Percentiles rank a stretch among this genome's conserved stretches.
Conservation (phyloP, 129 eudicot species). For the Solidago caesia region DNA sequence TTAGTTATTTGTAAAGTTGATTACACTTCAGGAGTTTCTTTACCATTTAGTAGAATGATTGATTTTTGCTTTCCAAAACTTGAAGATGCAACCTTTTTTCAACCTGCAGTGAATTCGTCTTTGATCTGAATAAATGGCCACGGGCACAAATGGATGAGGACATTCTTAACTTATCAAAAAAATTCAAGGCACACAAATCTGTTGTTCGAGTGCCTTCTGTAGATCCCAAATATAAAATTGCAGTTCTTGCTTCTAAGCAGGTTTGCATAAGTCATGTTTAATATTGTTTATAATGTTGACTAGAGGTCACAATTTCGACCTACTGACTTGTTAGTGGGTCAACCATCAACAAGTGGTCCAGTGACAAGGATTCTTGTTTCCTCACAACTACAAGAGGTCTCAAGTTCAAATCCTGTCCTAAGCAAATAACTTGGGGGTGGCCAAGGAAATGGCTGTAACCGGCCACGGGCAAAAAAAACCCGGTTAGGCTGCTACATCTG, state of each 20-base stretch:
- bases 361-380: too few species aligned
- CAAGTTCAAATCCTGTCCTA: too few species aligned
- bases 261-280: conserved; percentile 26
- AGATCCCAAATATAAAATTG: conserved; percentile 82
- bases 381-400: too few species aligned
- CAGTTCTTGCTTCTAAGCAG: conserved; percentile 89
- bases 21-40: not conserved
- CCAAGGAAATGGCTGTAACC: too few species aligned
- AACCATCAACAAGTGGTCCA: not conserved
- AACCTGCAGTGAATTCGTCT: conserved; percentile 74
- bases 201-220: conserved; percentile 73
- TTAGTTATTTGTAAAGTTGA: not conserved
- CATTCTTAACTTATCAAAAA: conserved; percentile 52
- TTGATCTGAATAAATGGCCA: conserved; percentile 83
- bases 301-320: not conserved
- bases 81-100: conserved; percentile 11
- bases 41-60: conserved; percentile 12
- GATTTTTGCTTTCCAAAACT: conserved; percentile 19
- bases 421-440: too few species aligned
- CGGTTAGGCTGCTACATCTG: too few species aligned
- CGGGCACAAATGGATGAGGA: conserved; percentile 48
- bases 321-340: not conserved
- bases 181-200: conserved; percentile 72
- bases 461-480: too few species aligned
- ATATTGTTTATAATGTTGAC: conserved; percentile 7